A percentile compares a stretch with the other conserved stretches of the same genome.
phyloP scores from a whole-genome alignment of 257 asterid species.

The Fraxinus excelsior region DNA sequence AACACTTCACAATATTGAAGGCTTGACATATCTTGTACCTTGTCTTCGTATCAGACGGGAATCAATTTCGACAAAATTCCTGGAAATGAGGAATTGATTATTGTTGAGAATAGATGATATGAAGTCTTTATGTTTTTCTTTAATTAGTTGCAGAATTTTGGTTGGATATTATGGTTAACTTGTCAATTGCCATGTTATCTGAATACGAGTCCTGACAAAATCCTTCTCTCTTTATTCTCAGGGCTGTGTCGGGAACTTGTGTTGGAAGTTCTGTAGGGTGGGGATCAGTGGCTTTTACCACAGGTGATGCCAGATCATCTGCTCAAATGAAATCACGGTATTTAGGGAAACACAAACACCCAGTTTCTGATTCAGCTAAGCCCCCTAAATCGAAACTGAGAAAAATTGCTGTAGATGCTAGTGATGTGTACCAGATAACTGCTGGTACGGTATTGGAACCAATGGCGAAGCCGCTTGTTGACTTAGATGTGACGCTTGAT shows the following conservation, averaged over 20 bases:
- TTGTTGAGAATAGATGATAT: too few species aligned
- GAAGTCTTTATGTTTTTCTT: too few species aligned
- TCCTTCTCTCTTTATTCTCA: conserved; percentile 32
- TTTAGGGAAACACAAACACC: conserved; percentile 65
- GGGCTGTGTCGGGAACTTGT: conserved; percentile 40
- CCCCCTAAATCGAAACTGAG: conserved; percentile 61
- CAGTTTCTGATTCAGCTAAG: conserved; percentile 50
- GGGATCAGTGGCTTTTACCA: conserved; percentile 47
- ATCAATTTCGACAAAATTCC: too few species aligned
- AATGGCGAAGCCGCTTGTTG: conserved; percentile 28
- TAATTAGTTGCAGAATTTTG: not conserved
- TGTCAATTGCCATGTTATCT: not conserved
- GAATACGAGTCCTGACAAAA: not conserved
- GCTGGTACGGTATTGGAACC: conserved; percentile 45
- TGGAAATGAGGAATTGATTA: too few species aligned
- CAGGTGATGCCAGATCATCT: conserved; percentile 40
- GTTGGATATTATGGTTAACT: not conserved
- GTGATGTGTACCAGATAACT: conserved; percentile 26
- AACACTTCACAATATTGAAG: too few species aligned
- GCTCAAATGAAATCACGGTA: conserved; percentile 38
- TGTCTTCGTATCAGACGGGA: too few species aligned
- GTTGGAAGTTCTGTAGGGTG: conserved; percentile 40
- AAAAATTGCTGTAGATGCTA: conserved; percentile 44
- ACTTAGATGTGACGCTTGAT: conserved; percentile 35
- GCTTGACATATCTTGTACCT: too few species aligned